Percentiles rank a stretch among this genome's conserved stretches.
phyloP scores from a whole-genome alignment of 306 rosid genomes.

The Prunus salicina region DNA sequence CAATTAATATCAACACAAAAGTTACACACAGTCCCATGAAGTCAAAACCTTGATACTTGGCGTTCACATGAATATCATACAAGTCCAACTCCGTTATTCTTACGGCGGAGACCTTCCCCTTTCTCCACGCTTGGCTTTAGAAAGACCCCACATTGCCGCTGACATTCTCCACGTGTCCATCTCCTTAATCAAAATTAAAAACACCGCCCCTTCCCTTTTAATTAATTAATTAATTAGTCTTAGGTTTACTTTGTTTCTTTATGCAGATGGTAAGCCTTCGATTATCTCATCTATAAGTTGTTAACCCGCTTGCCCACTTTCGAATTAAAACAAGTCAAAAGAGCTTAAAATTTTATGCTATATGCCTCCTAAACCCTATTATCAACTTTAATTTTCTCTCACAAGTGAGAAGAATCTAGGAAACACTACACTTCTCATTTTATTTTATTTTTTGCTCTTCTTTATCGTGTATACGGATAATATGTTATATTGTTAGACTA shows the following conservation, averaged over 20 bases:
- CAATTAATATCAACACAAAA: conserved; percentile 13
- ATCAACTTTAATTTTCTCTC: background rate
- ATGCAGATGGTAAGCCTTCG: background rate
- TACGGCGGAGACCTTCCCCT: conserved; percentile 50
- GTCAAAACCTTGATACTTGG: conserved; percentile 80
- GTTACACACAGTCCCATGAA: conserved; percentile 41
- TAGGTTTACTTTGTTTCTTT: background rate
- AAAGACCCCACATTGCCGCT: conserved; percentile 19
- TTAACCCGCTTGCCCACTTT: conserved; percentile 27
- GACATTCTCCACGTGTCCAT: conserved; percentile 37
- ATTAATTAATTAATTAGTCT: background rate
- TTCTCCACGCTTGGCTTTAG: conserved; percentile 3
- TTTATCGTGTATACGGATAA: too few relatives aligned
- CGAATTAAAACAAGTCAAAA: conserved; percentile 19
- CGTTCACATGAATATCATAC: conserved; percentile 33
- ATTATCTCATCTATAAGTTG: conserved; percentile 24
- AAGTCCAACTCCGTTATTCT: conserved; percentile 58
- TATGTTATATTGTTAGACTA: too few relatives aligned
- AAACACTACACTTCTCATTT: background rate
- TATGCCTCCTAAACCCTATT: background rate
- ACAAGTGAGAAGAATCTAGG: background rate
- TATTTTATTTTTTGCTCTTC: too few relatives aligned
- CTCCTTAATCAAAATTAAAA: background rate
- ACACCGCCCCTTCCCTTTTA: background rate
- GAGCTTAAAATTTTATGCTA: background rate